Evolutionary conservation across 179 eudicot genomes (phyloP).

Genomic region (Silene vulgaris): DNA sequence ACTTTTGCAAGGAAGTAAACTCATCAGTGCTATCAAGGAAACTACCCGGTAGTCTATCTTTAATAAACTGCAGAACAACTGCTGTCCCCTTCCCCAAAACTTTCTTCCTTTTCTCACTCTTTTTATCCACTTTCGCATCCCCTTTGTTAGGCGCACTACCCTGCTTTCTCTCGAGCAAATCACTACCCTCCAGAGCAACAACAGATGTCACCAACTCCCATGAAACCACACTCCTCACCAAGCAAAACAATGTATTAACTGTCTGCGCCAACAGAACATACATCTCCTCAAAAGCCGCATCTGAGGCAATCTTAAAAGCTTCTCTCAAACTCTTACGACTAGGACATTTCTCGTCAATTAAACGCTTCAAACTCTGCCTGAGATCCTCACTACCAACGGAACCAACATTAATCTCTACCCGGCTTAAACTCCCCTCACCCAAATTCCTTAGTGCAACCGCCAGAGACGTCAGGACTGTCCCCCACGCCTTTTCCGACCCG

Average conservation of each 20-base stretch:
- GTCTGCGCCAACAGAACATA: constrained; percentile 45
- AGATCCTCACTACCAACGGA: constrained; percentile 34
- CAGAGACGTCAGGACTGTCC: constrained; percentile 33
- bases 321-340: constrained; percentile 28
- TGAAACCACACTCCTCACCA: constrained; percentile 41
- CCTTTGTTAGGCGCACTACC: constrained; percentile 26
- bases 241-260: constrained; percentile 36
- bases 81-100: constrained; percentile 72
- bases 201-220: constrained; percentile 66
- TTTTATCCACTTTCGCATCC: constrained; percentile 36
- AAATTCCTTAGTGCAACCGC: constrained; percentile 36
- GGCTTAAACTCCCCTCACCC: constrained; percentile 47
- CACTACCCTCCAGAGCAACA: constrained; percentile 49
- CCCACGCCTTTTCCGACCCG: constrained; percentile 34
- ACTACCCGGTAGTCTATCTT: constrained; percentile 42
- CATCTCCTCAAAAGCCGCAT: constrained; percentile 37
- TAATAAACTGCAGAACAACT: constrained; percentile 49
- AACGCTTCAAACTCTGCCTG: constrained; percentile 26
- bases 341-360: constrained; percentile 40
- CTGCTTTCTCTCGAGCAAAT: constrained; percentile 24
- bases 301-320: constrained; percentile 24
- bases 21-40: constrained; percentile 23
- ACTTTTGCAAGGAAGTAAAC: constrained; percentile 29
- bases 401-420: constrained; percentile 36
- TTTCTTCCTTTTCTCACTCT: constrained; percentile 47